Conservation (phyloP, 1,139 yeast genomes). For the Taphrina deformans region DNA sequence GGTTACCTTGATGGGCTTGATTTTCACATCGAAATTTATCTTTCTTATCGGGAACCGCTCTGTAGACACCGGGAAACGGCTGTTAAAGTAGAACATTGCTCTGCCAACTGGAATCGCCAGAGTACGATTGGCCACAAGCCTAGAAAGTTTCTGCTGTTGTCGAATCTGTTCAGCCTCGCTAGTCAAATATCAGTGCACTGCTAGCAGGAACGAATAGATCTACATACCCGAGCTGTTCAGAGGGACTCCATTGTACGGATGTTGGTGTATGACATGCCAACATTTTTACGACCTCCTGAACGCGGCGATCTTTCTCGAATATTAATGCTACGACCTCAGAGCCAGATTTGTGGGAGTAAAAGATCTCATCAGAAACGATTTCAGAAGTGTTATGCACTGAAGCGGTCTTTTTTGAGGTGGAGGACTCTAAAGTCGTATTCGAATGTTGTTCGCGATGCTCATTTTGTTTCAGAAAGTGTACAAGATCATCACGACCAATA, state of each 20-base stretch:
- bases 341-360: neutral
- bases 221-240: slow-evolving; percentile 47
- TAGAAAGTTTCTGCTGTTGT: slow-evolving; percentile 64
- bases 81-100: slow-evolving; percentile 68
- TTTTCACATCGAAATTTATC: slow-evolving; percentile 65
- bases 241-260: slow-evolving; percentile 11
- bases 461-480: slow-evolving; percentile 40
- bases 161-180: slow-evolving; percentile 61
- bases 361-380: neutral
- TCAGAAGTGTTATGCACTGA: neutral
- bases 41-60: slow-evolving; percentile 81
- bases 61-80: slow-evolving; percentile 75
- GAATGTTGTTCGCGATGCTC: neutral
- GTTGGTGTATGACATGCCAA: slow-evolving; percentile 64
- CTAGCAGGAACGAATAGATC: neutral
- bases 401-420: neutral
- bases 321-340: slow-evolving; percentile 47
- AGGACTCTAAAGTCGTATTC: neutral
- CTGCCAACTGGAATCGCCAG: slow-evolving; percentile 76
- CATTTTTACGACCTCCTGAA: slow-evolving; percentile 70
- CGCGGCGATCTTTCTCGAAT: slow-evolving; percentile 75
- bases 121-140: slow-evolving; percentile 67
- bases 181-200: slow-evolving; percentile 7
- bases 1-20: slow-evolving; percentile 67
- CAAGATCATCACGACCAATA: slow-evolving; percentile 68